phyloP scores from a whole-genome alignment of 805 yeast genomes.

The Metschnikowia sp. region DNA sequence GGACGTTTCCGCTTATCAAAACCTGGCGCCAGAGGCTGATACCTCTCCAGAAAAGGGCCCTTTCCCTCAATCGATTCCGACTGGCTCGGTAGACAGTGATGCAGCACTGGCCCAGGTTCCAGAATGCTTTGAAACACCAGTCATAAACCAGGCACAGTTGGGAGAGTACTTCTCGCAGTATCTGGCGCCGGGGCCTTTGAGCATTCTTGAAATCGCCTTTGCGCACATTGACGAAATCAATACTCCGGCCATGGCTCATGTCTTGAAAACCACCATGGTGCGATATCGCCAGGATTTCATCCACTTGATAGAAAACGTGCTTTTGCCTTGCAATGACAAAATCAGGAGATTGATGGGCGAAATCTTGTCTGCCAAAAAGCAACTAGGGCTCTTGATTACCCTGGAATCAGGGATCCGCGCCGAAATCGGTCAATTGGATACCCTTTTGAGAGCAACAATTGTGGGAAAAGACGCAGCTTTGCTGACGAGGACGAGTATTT shows the following conservation, averaged over 20 bases:
- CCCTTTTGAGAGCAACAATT: not conserved
- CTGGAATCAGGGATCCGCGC: conserved; percentile 4
- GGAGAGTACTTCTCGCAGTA: not conserved
- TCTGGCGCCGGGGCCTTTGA: not conserved
- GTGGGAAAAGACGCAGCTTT: not conserved
- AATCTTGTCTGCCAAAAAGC: conserved; percentile 2
- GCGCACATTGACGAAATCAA: not conserved
- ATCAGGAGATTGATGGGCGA: conserved; percentile 1
- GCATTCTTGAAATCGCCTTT: not conserved
- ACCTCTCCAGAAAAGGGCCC: too few species aligned
- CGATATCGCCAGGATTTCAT: not conserved
- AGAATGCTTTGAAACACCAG: too few species aligned
- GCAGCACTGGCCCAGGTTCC: not conserved
- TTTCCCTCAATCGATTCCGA: too few species aligned
- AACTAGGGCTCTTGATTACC: conserved; percentile 2
- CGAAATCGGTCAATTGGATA: conserved; percentile 1
- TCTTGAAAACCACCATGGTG: not conserved
- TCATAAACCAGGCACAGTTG: too few species aligned
- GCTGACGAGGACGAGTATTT: not conserved
- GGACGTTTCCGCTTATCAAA: not conserved
- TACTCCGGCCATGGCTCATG: not conserved
- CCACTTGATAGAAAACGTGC: not conserved
- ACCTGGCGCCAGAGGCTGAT: too few species aligned
- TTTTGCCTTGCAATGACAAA: not conserved
- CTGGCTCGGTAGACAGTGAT: not conserved